A percentile compares a stretch with the other conserved stretches of the same genome.
Evolutionary conservation across 208 protist genomes (phyloP).

Genomic region (Leishmania braziliensis): DNA sequence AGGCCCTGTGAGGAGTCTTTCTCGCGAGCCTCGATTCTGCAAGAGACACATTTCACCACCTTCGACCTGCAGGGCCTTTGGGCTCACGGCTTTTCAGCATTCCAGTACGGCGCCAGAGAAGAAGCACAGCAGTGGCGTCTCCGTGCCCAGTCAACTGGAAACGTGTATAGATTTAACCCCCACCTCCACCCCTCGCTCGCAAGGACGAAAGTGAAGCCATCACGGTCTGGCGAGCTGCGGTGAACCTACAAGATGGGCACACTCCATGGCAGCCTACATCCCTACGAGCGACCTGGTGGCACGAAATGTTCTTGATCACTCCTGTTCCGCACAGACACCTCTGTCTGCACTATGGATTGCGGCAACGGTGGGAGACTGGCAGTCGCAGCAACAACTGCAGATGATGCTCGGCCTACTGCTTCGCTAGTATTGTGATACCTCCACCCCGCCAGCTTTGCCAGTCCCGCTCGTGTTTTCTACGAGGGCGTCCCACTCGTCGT

Average conservation of each 20-base stretch:
- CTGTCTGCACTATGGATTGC: no score
- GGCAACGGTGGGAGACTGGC: no score
- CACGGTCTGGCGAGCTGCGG: neutral
- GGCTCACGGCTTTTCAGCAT: no score
- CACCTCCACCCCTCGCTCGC: neutral
- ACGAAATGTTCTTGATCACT: neutral
- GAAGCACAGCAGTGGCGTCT: neutral
- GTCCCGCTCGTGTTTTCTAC: no score
- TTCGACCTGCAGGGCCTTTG: no score
- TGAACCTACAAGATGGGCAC: neutral
- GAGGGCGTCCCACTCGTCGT: no score
- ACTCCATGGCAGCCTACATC: neutral
- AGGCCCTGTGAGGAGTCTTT: neutral
- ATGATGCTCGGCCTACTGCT: no score
- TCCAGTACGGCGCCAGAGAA: neutral
- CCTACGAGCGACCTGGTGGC: neutral
- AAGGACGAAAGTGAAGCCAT: neutral
- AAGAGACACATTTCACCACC: neutral
- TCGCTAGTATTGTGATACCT: no score
- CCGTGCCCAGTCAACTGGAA: neutral
- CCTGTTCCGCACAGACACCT: no score
- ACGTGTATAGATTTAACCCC: neutral
- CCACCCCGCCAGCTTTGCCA: no score
- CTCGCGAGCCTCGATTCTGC: neutral
- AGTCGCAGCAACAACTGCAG: no score